Evolutionary conservation across 140 eudicot genomes (phyloP), one percentile per base, ranked within the genome.

Genomic region (Ambrosia hybrid): DNA sequence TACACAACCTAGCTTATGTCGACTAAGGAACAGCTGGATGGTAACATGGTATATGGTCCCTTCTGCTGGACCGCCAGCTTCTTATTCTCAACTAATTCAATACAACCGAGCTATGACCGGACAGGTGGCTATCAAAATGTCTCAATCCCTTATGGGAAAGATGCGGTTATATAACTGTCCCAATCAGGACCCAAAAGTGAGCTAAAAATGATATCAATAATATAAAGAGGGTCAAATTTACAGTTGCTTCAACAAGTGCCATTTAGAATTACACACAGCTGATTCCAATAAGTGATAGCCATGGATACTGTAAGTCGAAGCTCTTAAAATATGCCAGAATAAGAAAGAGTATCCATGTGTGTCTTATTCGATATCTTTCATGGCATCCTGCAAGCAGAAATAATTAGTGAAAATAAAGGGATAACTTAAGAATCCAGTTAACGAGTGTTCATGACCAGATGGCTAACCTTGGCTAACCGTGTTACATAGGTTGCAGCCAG

Each of bases 401-500:
- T 51, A 34, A 64, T 75, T 11, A 67, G 34, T 6, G 3, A 52
- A 33, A 14, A 17, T 0, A 36, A 70, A 57, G 6, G 0, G 4
- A 69, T 57, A 75, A 68, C 43, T 12, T 0, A 52, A 4, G 56
- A 39, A 36, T 57, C 38, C 12, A 5, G 37, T 38, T 63, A 16
- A 55, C 9, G 7, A 51, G 56, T 17, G 70, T n/a, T 63, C 71
- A 52, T 70, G 48, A 11, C 30, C 62, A 21, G 11, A 83, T 21
- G 53, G 34, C 67, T 73, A 83, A 95, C 99, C 96, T 91, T 91
- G 53, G 99, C 99, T 71, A 95, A 78, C 66, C 82, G 88, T 6
- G 99, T 88, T 60, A 95, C 99, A 37, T 95, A 95, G 73, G 95
- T 52, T 78, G 97, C 99, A 46, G 97, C 99, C 39, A 95, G 38